Evolutionary conservation across 192 early-diverging fungal genomes (phyloP), one percentile per base, ranked within the genome.

Genomic region (Umbelopsis vinacea): DNA sequence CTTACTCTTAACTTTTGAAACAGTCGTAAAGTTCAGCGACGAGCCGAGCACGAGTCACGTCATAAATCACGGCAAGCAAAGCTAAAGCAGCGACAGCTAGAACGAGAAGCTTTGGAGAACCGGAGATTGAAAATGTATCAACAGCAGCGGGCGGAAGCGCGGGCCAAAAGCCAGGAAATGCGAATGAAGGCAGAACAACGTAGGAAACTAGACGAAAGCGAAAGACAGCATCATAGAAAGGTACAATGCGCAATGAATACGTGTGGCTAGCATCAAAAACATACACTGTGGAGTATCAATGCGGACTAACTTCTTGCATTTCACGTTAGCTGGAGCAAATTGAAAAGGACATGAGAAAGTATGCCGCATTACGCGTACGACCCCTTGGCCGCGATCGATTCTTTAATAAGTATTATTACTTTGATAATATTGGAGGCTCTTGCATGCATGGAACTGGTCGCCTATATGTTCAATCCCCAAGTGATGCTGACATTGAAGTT

Each of bases 381-480:
- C 90, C 93, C 0, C 71, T 98, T 23, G 97, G 96, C 11, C 74
- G 73, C 24, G 97, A 98, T 82, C 89, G 96, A 7, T 97, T 88
- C 76, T 90, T 86, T 71, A 95, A 93, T 77, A 83, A 88, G 46
- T 97, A 98, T 75, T 98, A 92, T 84, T 97, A 91, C 80, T 88
- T 97, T 75, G 97, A 98, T 74, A 85, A 89, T 33, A 83, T 92
- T 35, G 91, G 91, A 45, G 84, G 86, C 23, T 82, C 82, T 6
- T 71, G 79, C 22, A 71, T 73, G 21, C 79, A 84, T 66, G 88
- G 83, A 24, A 80, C 90, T 0, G 90, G 89, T 22, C 80, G 82
- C 43, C 72, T 89, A n/a, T 89, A 85, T 73, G 89, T 88, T 19
- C 89, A 86, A 52, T 82, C 78, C 12, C 86, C 90, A 2, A 75